Conservation (phyloP, 805 yeast species). For the Candida michaelii region DNA sequence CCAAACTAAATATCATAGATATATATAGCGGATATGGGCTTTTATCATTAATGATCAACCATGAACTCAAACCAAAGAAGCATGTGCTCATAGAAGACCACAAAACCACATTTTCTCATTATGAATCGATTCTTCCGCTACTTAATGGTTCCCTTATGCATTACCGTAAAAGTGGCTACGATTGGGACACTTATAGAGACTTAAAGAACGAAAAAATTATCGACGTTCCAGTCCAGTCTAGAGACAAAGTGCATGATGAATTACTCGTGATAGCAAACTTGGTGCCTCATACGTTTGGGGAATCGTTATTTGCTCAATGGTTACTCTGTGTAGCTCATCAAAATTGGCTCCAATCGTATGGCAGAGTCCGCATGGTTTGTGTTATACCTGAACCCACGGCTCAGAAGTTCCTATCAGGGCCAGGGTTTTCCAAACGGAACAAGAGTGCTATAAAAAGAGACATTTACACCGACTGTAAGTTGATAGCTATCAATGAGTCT, state of each 20-base stretch:
- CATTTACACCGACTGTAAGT: constrained; percentile 55
- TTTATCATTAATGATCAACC: constrained; percentile 62
- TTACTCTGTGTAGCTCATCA: constrained; percentile 62
- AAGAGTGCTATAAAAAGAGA: constrained; percentile 67
- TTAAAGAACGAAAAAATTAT: constrained; percentile 48
- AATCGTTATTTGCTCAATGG: constrained; percentile 74
- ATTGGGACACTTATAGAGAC: constrained; percentile 61
- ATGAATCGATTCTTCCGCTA: constrained; percentile 20
- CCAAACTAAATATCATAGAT: constrained; percentile 54
- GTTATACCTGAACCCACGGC: constrained; percentile 62
- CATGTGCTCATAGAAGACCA: constrained; percentile 65
- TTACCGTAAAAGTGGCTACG: constrained; percentile 53
- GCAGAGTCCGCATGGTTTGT: constrained; percentile 72
- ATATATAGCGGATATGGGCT: constrained; percentile 60
- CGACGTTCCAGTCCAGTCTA: constrained; percentile 21
- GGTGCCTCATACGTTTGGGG: constrained; percentile 53
- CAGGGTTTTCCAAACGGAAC: constrained; percentile 52
- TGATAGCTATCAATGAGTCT: constrained; percentile 50
- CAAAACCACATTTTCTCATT: constrained; percentile 22
- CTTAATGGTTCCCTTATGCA: constrained; percentile 15
- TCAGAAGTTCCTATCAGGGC: constrained; percentile 53
- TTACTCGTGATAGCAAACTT: constrained; percentile 62
- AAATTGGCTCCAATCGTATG: constrained; percentile 72
- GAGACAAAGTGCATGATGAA: constrained; percentile 49
- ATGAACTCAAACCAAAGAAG: constrained; percentile 56